Conservation (phyloP, 2,329 filamentous ascomycete species). For the Sporothrix euskadiensis region DNA sequence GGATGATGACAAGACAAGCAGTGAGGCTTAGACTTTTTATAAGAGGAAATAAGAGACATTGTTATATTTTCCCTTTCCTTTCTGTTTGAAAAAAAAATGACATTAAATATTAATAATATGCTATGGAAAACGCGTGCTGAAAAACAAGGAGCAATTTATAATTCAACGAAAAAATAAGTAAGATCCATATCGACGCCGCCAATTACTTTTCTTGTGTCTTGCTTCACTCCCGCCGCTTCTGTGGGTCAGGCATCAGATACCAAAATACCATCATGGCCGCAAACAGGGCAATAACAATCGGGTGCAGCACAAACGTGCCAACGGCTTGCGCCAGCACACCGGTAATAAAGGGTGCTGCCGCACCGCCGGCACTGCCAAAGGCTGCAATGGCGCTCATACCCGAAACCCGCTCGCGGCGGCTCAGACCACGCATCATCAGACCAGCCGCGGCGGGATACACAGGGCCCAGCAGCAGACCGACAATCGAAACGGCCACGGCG, state of each 20-base stretch:
- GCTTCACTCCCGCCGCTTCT: constrained; percentile 60
- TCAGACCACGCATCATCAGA: constrained; percentile 63
- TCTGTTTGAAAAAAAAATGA: too few species aligned
- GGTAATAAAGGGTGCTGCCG: constrained; percentile 65
- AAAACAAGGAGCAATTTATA: too few species aligned
- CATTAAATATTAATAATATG: too few species aligned
- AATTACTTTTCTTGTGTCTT: background rate
- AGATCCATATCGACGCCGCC: too few species aligned
- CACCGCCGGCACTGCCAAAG: constrained; percentile 69
- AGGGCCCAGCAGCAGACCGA: constrained; percentile 75
- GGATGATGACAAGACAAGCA: too few species aligned
- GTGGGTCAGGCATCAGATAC: constrained; percentile 57
- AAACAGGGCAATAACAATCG: constrained; percentile 67
- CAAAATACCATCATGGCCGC: constrained; percentile 65
- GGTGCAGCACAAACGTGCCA: constrained; percentile 65
- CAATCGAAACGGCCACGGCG: constrained; percentile 65
- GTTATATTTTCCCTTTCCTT: too few species aligned
- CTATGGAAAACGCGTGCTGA: too few species aligned
- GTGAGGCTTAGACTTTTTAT: too few species aligned
- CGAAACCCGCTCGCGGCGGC: constrained; percentile 59
- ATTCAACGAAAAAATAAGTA: too few species aligned
- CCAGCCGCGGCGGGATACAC: constrained; percentile 73
- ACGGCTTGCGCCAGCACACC: constrained; percentile 62
- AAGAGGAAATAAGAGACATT: too few species aligned
- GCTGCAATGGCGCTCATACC: constrained; percentile 68